phyloP scores from a whole-genome alignment of 495 filamentous ascomycete genomes.

The Aspergillus ostianus region DNA sequence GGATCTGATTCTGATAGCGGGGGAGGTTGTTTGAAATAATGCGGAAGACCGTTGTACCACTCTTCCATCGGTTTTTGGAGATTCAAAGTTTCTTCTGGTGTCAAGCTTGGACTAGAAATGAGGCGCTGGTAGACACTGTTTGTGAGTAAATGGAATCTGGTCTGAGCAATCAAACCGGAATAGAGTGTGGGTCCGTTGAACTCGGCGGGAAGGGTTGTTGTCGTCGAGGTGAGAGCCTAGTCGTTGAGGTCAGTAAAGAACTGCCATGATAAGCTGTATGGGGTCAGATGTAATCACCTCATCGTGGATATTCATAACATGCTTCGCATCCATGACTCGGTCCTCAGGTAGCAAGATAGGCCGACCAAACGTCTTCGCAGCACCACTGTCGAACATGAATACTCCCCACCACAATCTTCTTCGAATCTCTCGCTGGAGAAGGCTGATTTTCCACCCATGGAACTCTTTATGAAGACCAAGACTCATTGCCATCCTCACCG shows the following conservation, averaged over 20 bases:
- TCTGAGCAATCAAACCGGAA: conserved; percentile 48
- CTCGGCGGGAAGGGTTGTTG: conserved; percentile 42
- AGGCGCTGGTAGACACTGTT: conserved; percentile 51
- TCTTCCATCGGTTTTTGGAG: conserved; percentile 48
- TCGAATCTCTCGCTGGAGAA: conserved; percentile 48
- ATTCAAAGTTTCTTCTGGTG: conserved; percentile 45
- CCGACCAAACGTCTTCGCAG: conserved; percentile 47
- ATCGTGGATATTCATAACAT: conserved; percentile 51
- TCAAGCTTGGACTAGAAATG: conserved; percentile 49
- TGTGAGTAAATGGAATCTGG: conserved; percentile 48
- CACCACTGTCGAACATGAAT: conserved; percentile 49
- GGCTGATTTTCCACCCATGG: conserved; percentile 51
- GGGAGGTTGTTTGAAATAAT: conserved; percentile 42
- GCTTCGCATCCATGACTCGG: conserved; percentile 47
- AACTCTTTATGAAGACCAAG: conserved; percentile 57
- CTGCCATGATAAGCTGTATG: not conserved
- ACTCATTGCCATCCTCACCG: conserved; percentile 53
- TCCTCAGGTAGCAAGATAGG: conserved; percentile 48
- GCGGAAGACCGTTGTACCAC: conserved; percentile 45
- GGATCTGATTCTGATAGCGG: conserved; percentile 32
- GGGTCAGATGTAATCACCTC: conserved; percentile 22
- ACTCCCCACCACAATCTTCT: conserved; percentile 49
- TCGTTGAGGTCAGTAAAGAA: conserved; percentile 1
- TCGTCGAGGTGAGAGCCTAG: conserved; percentile 40
- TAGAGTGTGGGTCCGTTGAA: conserved; percentile 47